Conservation (phyloP, 1,139 yeast genomes). For the Candida frijolesensis region DNA sequence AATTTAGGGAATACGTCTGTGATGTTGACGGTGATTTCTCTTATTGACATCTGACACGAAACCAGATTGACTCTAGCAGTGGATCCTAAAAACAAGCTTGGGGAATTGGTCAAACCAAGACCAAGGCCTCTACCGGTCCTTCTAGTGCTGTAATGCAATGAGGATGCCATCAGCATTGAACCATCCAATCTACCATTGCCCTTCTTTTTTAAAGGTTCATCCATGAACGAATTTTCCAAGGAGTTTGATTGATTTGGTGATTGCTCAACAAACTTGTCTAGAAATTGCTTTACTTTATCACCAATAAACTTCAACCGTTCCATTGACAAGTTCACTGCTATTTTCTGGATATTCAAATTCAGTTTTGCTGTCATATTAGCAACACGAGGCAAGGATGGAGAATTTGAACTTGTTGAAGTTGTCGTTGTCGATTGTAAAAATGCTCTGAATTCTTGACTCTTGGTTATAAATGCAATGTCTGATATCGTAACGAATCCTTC, state of each 20-base stretch:
- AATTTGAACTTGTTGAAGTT: conserved; percentile 8
- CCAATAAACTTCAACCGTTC: conserved; percentile 17
- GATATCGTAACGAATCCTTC: conserved; percentile 23
- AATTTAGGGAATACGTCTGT: conserved; percentile 36
- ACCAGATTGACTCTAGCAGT: conserved; percentile 13
- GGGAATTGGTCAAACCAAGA: conserved; percentile 8
- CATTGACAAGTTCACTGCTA: conserved; percentile 19
- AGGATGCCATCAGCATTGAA: conserved; percentile 8
- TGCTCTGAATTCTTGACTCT: conserved; percentile 27
- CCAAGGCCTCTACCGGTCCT: conserved; percentile 13
- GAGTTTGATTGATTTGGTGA: conserved; percentile 22
- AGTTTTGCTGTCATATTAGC: conserved; percentile 22
- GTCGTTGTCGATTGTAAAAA: conserved; percentile 21
- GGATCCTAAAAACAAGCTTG: conserved; percentile 6
- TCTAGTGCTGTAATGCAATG: conserved; percentile 5
- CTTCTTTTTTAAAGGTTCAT: conserved; percentile 6
- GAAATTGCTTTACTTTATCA: conserved; percentile 16
- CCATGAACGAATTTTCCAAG: conserved; percentile 18
- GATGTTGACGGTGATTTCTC: conserved; percentile 28
- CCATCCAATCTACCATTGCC: conserved; percentile 7
- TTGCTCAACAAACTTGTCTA: conserved; percentile 21
- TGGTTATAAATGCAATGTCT: conserved; percentile 22
- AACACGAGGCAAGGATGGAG: conserved; percentile 23
- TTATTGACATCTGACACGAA: conserved; percentile 26
- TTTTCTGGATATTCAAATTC: conserved; percentile 22